Conservation (phyloP, 2,329 filamentous ascomycete species). For the Davidsoniella eucalypti region DNA sequence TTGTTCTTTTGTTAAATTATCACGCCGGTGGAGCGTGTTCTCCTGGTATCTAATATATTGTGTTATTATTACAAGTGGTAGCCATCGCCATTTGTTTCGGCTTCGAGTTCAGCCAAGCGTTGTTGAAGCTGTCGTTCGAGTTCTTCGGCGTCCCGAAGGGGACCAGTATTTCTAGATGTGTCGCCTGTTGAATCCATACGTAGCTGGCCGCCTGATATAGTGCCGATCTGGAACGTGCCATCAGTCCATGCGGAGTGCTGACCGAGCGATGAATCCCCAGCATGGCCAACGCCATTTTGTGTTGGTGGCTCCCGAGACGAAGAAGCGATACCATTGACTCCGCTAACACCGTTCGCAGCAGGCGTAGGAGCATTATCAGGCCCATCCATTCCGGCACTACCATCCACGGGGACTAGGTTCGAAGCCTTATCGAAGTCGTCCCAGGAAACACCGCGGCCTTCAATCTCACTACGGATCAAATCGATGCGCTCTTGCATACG, state of each 20-base stretch:
- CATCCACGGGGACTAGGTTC: slow-evolving; percentile 14
- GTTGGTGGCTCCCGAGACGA: too few relatives aligned
- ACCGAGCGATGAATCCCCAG: not conserved
- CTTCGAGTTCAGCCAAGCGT: slow-evolving; percentile 30
- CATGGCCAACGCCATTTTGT: not conserved
- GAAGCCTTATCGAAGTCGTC: slow-evolving; percentile 34
- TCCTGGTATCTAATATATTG: too few relatives aligned
- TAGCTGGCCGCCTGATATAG: slow-evolving; percentile 34
- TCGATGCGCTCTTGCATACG: slow-evolving; percentile 51
- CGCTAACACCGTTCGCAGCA: not conserved
- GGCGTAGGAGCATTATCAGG: not conserved
- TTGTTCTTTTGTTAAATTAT: too few relatives aligned
- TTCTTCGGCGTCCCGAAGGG: slow-evolving; percentile 31
- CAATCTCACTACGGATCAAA: slow-evolving; percentile 48
- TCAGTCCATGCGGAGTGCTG: slow-evolving; percentile 38
- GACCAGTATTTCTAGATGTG: not conserved
- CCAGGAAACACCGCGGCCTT: slow-evolving; percentile 39
- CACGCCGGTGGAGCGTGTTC: too few relatives aligned
- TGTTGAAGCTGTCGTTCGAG: slow-evolving; percentile 38
- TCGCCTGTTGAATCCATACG: slow-evolving; percentile 23
- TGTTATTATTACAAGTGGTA: too few relatives aligned
- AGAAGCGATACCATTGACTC: not conserved
- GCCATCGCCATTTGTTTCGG: slow-evolving; percentile 26
- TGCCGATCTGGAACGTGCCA: slow-evolving; percentile 46
- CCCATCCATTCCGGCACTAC: slow-evolving; percentile 1